Base-by-base conservation (phyloP, 140 eudicot genomes). In the Anethum foeniculum region DNA sequence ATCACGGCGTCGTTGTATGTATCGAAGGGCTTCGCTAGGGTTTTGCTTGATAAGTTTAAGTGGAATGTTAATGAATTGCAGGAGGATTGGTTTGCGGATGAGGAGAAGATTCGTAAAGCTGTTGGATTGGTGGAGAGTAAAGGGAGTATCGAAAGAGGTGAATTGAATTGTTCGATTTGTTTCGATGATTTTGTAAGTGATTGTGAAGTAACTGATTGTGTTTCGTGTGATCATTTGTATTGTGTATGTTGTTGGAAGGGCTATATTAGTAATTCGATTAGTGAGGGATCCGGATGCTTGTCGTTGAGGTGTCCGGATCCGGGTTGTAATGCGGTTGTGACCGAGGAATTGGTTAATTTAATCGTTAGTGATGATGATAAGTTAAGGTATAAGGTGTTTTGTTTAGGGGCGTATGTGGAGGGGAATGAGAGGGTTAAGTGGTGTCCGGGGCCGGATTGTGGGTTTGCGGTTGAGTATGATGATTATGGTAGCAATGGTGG, bases 241-340 rank as follows among this genome's bases (percentile, higher is more conserved):
- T 75, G 79, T 48, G 1, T 28, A 27, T 27, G 27, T 46, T 75
- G 79, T 48, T 75, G 62, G 79, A 54, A 41, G 2, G 43, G 41
- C 0, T 75, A 48, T 75, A 48, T 75, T 47, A 48, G 27, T 49
- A 75, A 16, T 6, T 25, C 79, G 1, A 75, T 75, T 30, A 47
- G 21, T 13, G 79, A 75, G 8, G 79, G 79, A 15, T 54, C 79
- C 38, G 79, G 79, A 49, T 75, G 79, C n/a, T 75, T 75, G 64
- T 46, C 64, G 38, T 47, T 75, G 79, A 75, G 79, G 79, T 75
- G 79, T 49, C 79, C 79, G 79, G 79, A 75, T 47, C 64, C 64
- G 79, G 0, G 6, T 46, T 75, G 79, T 75, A 25, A 75, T 48
- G 44, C 27, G 1, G 62, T 54, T 14, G 79, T 75, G 52, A 75